Percentiles rank a stretch among this genome's conserved stretches.
Evolutionary conservation across 176 grass and related monocot species (phyloP).

Genomic region (Dactylis glomerata): DNA sequence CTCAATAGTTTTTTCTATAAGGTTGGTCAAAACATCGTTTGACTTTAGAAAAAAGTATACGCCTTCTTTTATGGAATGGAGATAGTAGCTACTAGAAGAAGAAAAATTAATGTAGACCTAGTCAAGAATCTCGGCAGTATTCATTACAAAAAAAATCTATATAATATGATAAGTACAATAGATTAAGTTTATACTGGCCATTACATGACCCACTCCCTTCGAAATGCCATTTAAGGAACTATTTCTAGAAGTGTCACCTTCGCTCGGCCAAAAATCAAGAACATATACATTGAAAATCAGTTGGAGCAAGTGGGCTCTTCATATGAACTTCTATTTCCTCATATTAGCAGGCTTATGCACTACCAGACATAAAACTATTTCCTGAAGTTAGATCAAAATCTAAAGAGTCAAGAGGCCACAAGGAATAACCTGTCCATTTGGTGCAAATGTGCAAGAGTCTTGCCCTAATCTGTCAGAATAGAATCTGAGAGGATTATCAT

Average conservation of each 20-base stretch:
- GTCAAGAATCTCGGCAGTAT: not conserved
- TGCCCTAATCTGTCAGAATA: not conserved
- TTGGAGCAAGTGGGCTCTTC: not conserved
- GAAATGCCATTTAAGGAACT: not conserved
- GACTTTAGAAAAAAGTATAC: no score
- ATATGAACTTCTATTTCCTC: constrained; percentile 15
- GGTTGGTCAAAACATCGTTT: no score
- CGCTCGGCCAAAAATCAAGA: not conserved
- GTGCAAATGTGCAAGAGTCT: not conserved
- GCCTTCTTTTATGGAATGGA: no score
- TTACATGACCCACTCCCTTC: not conserved
- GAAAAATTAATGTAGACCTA: constrained; percentile 10
- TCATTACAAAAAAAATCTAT: not conserved
- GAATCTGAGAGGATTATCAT: not conserved
- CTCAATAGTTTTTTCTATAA: no score
- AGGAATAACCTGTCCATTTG: not conserved
- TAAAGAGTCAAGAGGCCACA: not conserved
- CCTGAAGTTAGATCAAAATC: not conserved
- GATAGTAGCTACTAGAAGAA: not conserved
- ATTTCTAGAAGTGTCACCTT: not conserved
- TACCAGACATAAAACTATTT: not conserved
- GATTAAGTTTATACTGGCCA: not conserved
- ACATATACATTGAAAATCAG: not conserved
- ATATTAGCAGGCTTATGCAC: not conserved
- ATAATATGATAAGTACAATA: not conserved